These are phyloP conservation scores for Lablab purpureus DNA, from an alignment of 306 rosid genomes.

Conservation along the genomic window DNA sequence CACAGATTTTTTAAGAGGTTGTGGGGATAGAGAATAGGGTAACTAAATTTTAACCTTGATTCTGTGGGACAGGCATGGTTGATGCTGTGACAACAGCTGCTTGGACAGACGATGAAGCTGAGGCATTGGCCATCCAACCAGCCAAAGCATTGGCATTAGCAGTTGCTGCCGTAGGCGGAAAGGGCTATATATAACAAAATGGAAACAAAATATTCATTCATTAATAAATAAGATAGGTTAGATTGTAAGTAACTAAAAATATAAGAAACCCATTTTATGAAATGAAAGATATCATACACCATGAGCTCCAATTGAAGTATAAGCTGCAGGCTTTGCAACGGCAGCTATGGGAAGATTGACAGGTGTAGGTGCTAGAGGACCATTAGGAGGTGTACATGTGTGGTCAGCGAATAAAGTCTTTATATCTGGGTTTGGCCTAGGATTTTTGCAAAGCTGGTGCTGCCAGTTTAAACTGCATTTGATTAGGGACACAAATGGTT, in stretches of 20 bases:
- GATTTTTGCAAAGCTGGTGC: constrained; percentile 89
- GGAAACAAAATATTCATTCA: constrained; percentile 28
- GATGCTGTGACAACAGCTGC: constrained; percentile 93
- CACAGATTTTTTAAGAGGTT: no score
- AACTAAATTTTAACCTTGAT: constrained; percentile 67
- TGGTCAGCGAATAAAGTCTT: constrained; percentile 87
- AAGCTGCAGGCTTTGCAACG: constrained; percentile 80
- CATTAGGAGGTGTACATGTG: constrained; percentile 72
- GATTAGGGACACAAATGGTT: constrained; percentile 41
- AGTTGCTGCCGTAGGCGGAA: constrained; percentile 71
- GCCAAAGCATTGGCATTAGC: constrained; percentile 87
- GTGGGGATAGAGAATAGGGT: neutral
- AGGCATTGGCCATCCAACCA: constrained; percentile 94
- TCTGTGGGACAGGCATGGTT: constrained; percentile 79
- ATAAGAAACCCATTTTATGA: constrained; percentile 37
- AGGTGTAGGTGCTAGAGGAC: constrained; percentile 74
- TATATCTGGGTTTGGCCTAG: constrained; percentile 80
- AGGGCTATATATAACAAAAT: constrained; percentile 62
- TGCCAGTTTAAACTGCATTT: constrained; percentile 94
- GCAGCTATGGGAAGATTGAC: constrained; percentile 83
- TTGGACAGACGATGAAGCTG: constrained; percentile 90
- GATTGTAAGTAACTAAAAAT: neutral
- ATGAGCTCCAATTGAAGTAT: constrained; percentile 76
- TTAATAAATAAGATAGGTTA: constrained; percentile 37
- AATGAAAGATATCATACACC: constrained; percentile 71